Evolutionary conservation across 768 basidiomycete genomes (phyloP).

Genomic region (Russula brevipes): DNA sequence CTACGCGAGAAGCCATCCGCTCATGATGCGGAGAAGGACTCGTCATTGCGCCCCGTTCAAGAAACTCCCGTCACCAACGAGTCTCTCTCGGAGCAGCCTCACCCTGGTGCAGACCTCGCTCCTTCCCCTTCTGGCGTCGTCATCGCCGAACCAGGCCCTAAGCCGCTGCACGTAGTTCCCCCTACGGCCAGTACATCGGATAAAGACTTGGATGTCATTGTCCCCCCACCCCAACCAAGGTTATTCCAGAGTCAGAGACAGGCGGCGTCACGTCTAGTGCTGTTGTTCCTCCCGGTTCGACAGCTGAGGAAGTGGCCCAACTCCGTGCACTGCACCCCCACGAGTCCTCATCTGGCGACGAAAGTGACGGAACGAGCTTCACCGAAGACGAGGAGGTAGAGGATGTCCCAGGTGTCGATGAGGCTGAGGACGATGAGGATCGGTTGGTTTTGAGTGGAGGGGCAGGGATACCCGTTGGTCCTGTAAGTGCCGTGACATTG

Average conservation of each 20-base stretch:
- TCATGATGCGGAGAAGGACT: conserved; percentile 27
- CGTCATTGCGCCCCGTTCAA: conserved; percentile 23
- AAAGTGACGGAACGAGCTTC: conserved; percentile 60
- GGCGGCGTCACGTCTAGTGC: conserved; percentile 88
- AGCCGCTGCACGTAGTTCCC: conserved; percentile 27
- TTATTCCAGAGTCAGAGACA: conserved; percentile 66
- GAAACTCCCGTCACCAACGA: conserved; percentile 26
- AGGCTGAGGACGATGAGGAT: conserved; percentile 86
- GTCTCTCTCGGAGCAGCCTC: conserved; percentile 22
- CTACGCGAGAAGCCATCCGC: conserved; percentile 30
- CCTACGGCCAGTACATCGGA: conserved; percentile 31
- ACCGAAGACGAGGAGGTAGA: conserved; percentile 66
- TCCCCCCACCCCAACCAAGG: conserved; percentile 49
- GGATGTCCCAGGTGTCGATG: conserved; percentile 46
- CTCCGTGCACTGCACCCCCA: conserved; percentile 33
- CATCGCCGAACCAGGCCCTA: conserved; percentile 19
- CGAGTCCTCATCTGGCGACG: conserved; percentile 42
- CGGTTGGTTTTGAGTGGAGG: conserved; percentile 86
- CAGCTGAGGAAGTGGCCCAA: conserved; percentile 39
- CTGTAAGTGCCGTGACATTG: conserved; percentile 49
- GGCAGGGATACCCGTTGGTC: conserved; percentile 90
- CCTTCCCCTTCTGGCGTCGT: conserved; percentile 5
- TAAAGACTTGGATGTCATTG: conserved; percentile 33
- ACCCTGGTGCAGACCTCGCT: conserved; percentile 6
- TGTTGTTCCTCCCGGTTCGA: conserved; percentile 86